Evolutionary conservation across 139 green algal species (phyloP).

Genomic region (Chlamydomonas sp.): DNA sequence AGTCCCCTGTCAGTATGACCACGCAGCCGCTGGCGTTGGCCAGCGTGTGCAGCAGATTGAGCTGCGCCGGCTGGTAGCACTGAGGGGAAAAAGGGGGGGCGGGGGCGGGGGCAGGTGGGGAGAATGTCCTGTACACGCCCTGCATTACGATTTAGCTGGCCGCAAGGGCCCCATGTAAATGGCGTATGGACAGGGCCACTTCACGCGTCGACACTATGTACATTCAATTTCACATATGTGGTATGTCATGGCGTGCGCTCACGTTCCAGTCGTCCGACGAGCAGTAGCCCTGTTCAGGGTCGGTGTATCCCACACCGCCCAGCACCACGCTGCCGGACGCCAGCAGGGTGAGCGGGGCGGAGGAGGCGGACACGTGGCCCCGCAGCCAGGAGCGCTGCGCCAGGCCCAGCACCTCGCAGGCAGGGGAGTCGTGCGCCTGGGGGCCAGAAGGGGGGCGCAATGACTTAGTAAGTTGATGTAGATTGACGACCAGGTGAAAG

Average conservation of each 20-base stretch:
- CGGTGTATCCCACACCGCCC: conserved; percentile 34
- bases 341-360: conserved; percentile 56
- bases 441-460: neutral
- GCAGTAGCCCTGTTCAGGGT: conserved; percentile 39
- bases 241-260: neutral
- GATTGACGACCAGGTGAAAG: neutral
- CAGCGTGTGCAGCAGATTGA: conserved; percentile 69
- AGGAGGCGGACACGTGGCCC: conserved; percentile 31
- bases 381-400: conserved; percentile 62
- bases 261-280: conserved; percentile 55
- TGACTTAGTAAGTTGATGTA: neutral
- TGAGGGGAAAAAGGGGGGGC: neutral
- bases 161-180: no score
- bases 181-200: no score
- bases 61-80: conserved; percentile 59
- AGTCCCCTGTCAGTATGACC: conserved; percentile 67
- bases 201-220: no score
- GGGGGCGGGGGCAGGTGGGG: neutral
- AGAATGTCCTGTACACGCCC: neutral
- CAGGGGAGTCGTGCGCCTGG: conserved; percentile 28
- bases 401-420: conserved; percentile 61
- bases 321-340: conserved; percentile 53
- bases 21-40: conserved; percentile 61
- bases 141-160: no score
- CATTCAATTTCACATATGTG: no score